A percentile compares a stretch with the other conserved stretches of the same genome.
These are phyloP conservation scores for Blastobotrys muscicola DNA, from an alignment of 805 yeast genomes.

Conservation along the genomic window DNA sequence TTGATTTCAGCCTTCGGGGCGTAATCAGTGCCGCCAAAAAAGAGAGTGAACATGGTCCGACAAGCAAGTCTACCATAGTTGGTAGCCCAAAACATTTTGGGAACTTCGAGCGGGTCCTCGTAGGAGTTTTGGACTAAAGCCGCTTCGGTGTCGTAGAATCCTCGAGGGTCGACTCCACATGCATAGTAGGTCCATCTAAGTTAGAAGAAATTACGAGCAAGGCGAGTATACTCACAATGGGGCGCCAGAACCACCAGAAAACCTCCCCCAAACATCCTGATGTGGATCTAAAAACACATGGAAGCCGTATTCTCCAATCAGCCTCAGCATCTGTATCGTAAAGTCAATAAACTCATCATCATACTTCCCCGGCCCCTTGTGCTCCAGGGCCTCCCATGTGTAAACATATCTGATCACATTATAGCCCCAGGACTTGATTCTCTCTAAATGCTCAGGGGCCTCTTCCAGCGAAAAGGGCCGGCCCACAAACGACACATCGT, in stretches of 20 bases:
- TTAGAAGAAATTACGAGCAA: no score
- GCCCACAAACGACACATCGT: conserved; percentile 63
- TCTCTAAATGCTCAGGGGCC: conserved; percentile 54
- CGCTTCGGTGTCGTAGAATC: conserved; percentile 63
- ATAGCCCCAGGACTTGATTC: conserved; percentile 74
- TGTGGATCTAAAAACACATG: conserved; percentile 82
- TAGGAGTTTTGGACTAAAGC: conserved; percentile 63
- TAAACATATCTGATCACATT: conserved; percentile 69
- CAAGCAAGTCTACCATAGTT: conserved; percentile 69
- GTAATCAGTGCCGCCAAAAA: conserved; percentile 66
- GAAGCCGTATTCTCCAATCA: conserved; percentile 53
- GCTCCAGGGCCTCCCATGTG: conserved; percentile 91
- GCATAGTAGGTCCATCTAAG: conserved; percentile 91
- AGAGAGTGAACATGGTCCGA: conserved; percentile 78
- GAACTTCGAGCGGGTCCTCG: conserved; percentile 40
- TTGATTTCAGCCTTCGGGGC: conserved; percentile 69
- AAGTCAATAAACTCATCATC: conserved; percentile 71
- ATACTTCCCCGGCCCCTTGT: conserved; percentile 71
- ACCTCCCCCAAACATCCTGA: conserved; percentile 91
- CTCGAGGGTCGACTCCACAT: conserved; percentile 74
- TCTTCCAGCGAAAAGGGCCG: conserved; percentile 70
- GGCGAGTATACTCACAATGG: no score
- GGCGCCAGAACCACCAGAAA: conserved; percentile 88
- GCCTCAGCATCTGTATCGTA: conserved; percentile 50
- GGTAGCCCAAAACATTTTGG: conserved; percentile 90